A percentile compares a stretch with the other conserved stretches of the same genome.
Evolutionary conservation across 805 yeast species (phyloP).

Genomic region (Kodamaea restingae): DNA sequence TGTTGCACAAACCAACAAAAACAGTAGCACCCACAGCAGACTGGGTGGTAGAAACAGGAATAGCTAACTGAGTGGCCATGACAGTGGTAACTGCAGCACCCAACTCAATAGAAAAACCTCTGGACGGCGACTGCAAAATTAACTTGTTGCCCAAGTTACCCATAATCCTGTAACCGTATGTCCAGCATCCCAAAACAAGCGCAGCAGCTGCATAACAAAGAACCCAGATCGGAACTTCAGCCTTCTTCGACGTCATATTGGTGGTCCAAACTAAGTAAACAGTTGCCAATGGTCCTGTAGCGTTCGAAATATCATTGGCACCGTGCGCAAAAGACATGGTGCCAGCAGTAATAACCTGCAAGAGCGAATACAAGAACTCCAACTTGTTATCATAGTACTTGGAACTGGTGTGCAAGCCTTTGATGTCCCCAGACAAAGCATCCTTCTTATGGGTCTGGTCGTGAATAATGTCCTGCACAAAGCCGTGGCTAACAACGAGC

Average conservation of each 20-base stretch:
- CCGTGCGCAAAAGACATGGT: constrained; percentile 84
- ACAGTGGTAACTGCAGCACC: constrained; percentile 76
- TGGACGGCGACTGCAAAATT: constrained; percentile 71
- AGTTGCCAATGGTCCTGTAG: constrained; percentile 71
- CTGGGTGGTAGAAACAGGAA: constrained; percentile 77
- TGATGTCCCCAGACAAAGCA: constrained; percentile 44
- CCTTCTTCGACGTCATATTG: constrained; percentile 41
- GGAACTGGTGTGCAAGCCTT: constrained; percentile 51
- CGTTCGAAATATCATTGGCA: constrained; percentile 74
- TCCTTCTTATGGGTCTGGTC: constrained; percentile 40
- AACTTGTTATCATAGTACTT: constrained; percentile 67
- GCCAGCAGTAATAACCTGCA: constrained; percentile 70
- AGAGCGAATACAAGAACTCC: constrained; percentile 62
- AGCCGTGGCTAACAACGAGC: constrained; percentile 54
- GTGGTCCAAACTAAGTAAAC: constrained; percentile 59
- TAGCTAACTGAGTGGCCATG: constrained; percentile 67
- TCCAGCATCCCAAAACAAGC: constrained; percentile 66
- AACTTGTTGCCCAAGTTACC: constrained; percentile 67
- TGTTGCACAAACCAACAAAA: constrained; percentile 69
- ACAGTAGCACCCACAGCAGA: constrained; percentile 77
- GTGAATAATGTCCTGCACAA: constrained; percentile 58
- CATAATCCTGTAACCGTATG: constrained; percentile 69
- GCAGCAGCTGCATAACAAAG: constrained; percentile 64
- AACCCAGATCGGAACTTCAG: constrained; percentile 70
- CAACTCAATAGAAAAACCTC: constrained; percentile 73